phyloP scores from a whole-genome alignment of 2,329 filamentous ascomycete species.

The Epichloe coenophiala region DNA sequence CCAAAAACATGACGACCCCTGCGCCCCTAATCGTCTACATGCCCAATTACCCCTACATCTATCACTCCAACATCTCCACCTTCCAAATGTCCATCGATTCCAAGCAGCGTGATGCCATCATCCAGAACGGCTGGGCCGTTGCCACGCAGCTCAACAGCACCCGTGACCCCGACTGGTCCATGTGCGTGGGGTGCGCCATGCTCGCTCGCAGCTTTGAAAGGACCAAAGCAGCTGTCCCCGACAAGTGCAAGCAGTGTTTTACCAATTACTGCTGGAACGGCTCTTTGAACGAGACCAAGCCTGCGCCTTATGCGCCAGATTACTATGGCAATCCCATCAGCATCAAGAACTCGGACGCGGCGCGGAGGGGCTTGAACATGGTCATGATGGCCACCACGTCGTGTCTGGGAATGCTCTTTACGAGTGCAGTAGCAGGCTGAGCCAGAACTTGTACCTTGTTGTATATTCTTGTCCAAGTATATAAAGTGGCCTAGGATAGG shows the following conservation, averaged over 20 bases:
- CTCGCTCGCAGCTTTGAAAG: conserved; percentile 62
- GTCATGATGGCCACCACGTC: conserved; percentile 6
- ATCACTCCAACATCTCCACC: conserved; percentile 66
- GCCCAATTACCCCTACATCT: conserved; percentile 62
- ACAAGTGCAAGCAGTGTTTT: conserved; percentile 66
- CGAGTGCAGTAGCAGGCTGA: too few species aligned
- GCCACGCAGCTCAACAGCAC: conserved; percentile 76
- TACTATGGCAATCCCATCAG: conserved; percentile 15
- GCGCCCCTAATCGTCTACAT: conserved; percentile 74
- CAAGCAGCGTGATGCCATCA: conserved; percentile 60
- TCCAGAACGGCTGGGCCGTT: conserved; percentile 74
- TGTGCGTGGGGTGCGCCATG: conserved; percentile 80
- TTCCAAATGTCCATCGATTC: conserved; percentile 53
- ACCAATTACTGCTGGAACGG: conserved; percentile 85
- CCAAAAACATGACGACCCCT: conserved; percentile 35
- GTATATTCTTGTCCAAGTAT: too few species aligned
- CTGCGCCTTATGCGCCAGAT: conserved; percentile 20
- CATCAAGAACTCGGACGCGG: conserved; percentile 11
- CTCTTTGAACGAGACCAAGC: conserved; percentile 27
- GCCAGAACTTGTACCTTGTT: too few species aligned
- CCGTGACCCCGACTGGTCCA: conserved; percentile 58
- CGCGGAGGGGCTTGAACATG: not conserved
- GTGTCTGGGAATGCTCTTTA: not conserved
- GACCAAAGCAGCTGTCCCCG: conserved; percentile 54
- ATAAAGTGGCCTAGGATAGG: too few species aligned